A percentile compares a stretch with the other conserved stretches of the same genome.
These are phyloP conservation scores for Rhodomyrtus tomentosa DNA, from an alignment of 345 rosid species.

Conservation along the genomic window DNA sequence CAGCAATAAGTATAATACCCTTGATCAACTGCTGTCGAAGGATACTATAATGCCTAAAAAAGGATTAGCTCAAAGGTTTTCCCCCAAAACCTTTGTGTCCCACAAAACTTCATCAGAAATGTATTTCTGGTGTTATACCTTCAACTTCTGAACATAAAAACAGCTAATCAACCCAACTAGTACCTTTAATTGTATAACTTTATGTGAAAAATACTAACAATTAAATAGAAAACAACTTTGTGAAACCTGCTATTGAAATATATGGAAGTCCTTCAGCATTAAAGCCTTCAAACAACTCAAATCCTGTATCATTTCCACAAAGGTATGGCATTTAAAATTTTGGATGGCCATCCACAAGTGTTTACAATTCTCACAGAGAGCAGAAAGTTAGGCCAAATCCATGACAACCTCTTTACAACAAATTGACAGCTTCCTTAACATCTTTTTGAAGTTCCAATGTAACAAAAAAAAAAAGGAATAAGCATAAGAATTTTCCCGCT, in stretches of 20 bases:
- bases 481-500: background rate
- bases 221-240: background rate
- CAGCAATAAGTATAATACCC: background rate
- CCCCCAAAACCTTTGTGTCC: background rate
- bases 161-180: background rate
- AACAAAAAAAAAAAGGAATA: background rate
- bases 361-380: background rate
- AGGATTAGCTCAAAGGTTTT: background rate
- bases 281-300: background rate
- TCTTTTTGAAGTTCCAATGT: background rate
- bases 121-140: background rate
- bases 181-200: background rate
- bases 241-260: background rate
- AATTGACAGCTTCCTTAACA: background rate
- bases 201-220: background rate
- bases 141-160: background rate
- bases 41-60: background rate
- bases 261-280: background rate
- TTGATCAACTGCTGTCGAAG: background rate
- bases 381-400: background rate
- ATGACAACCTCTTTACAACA: background rate
- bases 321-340: background rate
- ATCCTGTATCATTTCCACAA: background rate
- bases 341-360: background rate
- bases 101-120: background rate